Conservation (phyloP, 2,329 filamentous ascomycete species). For the Colletotrichum sp. region DNA sequence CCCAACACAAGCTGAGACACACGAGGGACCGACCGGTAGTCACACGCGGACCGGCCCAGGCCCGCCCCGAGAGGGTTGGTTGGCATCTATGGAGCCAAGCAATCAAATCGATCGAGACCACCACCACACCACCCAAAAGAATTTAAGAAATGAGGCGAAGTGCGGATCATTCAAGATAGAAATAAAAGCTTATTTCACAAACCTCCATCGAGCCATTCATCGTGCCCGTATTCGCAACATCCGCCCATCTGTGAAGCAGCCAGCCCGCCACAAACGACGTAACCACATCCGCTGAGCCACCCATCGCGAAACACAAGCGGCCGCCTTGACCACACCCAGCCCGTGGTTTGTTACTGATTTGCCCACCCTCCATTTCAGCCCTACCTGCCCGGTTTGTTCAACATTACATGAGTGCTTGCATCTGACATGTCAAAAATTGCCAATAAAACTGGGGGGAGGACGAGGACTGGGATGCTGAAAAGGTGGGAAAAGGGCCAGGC, state of each 20-base stretch:
- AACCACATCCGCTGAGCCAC: not conserved
- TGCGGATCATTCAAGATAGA: not conserved
- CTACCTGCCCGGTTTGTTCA: not conserved
- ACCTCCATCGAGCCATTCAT: not conserved
- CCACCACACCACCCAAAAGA: not conserved
- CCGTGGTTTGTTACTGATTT: not conserved
- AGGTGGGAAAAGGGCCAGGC: not conserved
- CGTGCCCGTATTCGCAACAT: not conserved
- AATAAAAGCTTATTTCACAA: not conserved
- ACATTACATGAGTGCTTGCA: not conserved
- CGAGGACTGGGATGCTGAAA: not conserved
- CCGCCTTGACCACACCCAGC: not conserved
- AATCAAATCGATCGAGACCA: not conserved
- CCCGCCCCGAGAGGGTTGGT: not conserved
- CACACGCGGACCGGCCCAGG: not conserved
- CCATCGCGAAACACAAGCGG: not conserved
- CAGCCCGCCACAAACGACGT: not conserved
- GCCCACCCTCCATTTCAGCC: not conserved
- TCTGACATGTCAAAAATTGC: not conserved
- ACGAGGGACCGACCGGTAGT: not conserved
- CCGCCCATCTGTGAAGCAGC: not conserved
- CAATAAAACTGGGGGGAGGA: not conserved
- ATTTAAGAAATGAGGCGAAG: not conserved
- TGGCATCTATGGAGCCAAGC: not conserved
- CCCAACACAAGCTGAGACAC: not conserved